phyloP scores from a whole-genome alignment of 306 rosid genomes.

The Hippophae gyantsensis region DNA sequence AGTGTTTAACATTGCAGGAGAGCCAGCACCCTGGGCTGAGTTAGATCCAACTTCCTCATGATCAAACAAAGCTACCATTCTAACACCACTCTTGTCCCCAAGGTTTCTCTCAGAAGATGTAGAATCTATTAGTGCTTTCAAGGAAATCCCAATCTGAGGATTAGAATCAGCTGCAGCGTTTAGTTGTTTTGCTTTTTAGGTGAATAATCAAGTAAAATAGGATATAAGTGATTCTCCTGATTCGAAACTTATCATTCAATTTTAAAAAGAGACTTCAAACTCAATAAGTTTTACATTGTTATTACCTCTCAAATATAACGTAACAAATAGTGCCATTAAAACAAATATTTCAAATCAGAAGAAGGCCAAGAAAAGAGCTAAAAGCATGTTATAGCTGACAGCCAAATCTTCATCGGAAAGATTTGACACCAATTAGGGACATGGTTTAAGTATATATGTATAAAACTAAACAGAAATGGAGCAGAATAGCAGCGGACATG shows the following conservation, averaged over 20 bases:
- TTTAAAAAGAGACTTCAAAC: no score
- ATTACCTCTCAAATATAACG: neutral
- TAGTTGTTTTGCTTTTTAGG: no score
- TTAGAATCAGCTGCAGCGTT: neutral
- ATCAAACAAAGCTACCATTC: constrained; percentile 86
- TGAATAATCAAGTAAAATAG: no score
- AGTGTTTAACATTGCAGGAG: constrained; percentile 63
- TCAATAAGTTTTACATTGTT: no score
- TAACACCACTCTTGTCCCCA: constrained; percentile 55
- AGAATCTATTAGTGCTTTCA: constrained; percentile 63
- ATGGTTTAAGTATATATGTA: no score
- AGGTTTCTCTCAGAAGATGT: constrained; percentile 61
- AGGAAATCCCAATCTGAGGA: constrained; percentile 15
- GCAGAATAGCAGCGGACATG: no score
- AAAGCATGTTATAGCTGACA: neutral
- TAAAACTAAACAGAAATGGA: neutral
- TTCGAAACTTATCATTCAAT: neutral
- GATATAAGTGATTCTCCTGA: no score
- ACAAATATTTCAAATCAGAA: no score
- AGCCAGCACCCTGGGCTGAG: constrained; percentile 87
- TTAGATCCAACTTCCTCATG: constrained; percentile 75
- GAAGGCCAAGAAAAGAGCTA: neutral
- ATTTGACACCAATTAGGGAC: neutral
- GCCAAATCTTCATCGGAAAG: neutral
- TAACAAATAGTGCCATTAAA: neutral